Percentiles rank a stretch among this genome's conserved stretches.
Conservation (phyloP, 1,284 basidiomycete species). For the Bondarzewia mesenterica region DNA sequence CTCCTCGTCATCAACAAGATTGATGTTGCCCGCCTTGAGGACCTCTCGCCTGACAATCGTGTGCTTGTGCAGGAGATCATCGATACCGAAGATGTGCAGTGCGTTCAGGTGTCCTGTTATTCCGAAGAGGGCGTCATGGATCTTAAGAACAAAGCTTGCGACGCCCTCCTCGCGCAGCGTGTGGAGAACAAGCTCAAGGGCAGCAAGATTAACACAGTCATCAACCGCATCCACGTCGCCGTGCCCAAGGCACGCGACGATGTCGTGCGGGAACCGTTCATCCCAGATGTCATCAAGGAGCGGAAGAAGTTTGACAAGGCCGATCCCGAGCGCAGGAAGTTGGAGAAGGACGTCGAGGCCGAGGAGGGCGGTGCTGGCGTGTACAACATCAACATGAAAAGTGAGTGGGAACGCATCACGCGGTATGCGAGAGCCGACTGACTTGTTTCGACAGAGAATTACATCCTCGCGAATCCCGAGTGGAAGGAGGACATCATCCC, state of each 20-base stretch:
- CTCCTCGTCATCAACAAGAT: slow-evolving; percentile 95
- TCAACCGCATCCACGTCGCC: slow-evolving; percentile 92
- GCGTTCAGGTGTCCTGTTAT: slow-evolving; percentile 83
- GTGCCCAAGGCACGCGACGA: slow-evolving; percentile 85
- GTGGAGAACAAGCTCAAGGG: slow-evolving; percentile 91
- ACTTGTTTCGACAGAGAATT: slow-evolving; percentile 58
- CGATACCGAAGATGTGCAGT: slow-evolving; percentile 59
- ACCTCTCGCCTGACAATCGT: slow-evolving; percentile 68
- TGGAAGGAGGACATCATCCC: slow-evolving; percentile 98
- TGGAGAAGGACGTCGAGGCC: slow-evolving; percentile 76
- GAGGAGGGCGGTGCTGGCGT: slow-evolving; percentile 86
- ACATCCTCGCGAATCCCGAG: slow-evolving; percentile 82
- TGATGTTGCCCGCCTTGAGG: slow-evolving; percentile 80
- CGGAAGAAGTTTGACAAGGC: slow-evolving; percentile 82
- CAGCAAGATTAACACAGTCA: slow-evolving; percentile 84
- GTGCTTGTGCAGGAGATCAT: slow-evolving; percentile 83
- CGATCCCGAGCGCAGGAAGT: slow-evolving; percentile 64
- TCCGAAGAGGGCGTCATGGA: slow-evolving; percentile 95
- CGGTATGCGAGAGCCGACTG: slow-evolving; percentile 5
- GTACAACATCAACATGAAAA: slow-evolving; percentile 83
- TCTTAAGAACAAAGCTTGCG: slow-evolving; percentile 88
- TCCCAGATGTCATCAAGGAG: slow-evolving; percentile 73
- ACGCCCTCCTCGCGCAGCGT: slow-evolving; percentile 85
- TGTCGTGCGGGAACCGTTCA: slow-evolving; percentile 75
- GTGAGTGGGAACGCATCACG: slow-evolving; percentile 37